Percentiles rank a stretch among this genome's conserved stretches.
These are phyloP conservation scores for Rhodosorus marinus DNA, from an alignment of 23 red algal genomes.

Conservation along the genomic window DNA sequence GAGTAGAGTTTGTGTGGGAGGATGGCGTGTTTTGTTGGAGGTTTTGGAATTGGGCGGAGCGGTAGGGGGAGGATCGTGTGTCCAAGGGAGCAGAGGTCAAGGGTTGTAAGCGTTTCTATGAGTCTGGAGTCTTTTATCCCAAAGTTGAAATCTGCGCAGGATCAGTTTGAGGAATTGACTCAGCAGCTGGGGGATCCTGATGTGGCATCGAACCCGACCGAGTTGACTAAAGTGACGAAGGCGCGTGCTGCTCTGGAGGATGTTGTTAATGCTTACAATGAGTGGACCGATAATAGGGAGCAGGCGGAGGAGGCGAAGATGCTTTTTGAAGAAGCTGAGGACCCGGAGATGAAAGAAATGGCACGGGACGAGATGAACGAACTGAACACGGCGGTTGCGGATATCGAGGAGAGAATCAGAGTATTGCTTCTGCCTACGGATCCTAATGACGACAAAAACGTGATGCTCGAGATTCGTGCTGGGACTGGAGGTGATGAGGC, in stretches of 20 bases:
- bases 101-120: no score
- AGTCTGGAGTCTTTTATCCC: conserved; percentile 52
- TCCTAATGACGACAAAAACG: conserved; percentile 50
- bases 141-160: conserved; percentile 62
- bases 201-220: conserved; percentile 38
- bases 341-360: conserved; percentile 76
- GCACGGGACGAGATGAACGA: conserved; percentile 53
- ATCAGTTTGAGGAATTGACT: conserved; percentile 44
- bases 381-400: conserved; percentile 32
- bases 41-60: no score
- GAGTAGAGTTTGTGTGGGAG: no score
- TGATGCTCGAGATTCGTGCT: conserved; percentile 58
- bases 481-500: conserved; percentile 80
- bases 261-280: conserved; percentile 50
- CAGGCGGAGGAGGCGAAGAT: conserved; percentile 30
- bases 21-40: no score
- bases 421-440: conserved; percentile 78
- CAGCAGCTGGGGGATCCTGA: conserved; percentile 61
- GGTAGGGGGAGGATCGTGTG: no score
- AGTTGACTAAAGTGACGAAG: conserved; percentile 72
- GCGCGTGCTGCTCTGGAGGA: conserved; percentile 69
- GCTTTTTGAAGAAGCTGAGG: conserved; percentile 57
- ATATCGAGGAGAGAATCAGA: conserved; percentile 55
- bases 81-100: no score
- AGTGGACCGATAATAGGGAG: conserved; percentile 30